Conservation (phyloP, 306 rosid species). For the Malus orientalis region DNA sequence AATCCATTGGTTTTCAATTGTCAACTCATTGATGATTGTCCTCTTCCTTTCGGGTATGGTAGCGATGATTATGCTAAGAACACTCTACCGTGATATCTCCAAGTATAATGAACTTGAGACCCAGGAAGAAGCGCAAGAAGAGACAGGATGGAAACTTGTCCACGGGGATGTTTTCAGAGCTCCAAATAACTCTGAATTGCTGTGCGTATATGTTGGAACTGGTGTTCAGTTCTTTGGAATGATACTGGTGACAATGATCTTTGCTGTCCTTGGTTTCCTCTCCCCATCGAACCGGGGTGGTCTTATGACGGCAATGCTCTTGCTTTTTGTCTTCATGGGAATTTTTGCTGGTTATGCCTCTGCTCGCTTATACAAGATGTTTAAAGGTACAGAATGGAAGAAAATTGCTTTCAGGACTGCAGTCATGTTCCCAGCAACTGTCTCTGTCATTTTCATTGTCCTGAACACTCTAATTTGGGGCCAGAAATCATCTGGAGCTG, state of each 20-base stretch:
- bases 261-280: constrained; percentile 92
- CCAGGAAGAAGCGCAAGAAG: constrained; percentile 99
- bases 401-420: constrained; percentile 75
- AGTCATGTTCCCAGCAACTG: constrained; percentile 64
- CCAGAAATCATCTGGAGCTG: constrained; percentile 96
- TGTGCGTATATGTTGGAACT: constrained; percentile 89
- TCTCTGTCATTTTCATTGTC: constrained; percentile 65
- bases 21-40: constrained; percentile 94
- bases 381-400: constrained; percentile 96
- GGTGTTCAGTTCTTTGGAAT: constrained; percentile 94
- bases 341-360: constrained; percentile 83
- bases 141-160: constrained; percentile 99
- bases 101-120: constrained; percentile 98
- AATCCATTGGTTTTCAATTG: constrained; percentile 96
- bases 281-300: constrained; percentile 99
- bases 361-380: constrained; percentile 84
- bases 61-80: constrained; percentile 98
- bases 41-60: constrained; percentile 99
- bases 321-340: constrained; percentile 98
- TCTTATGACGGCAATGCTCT: constrained; percentile 95
- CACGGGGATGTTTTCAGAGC: constrained; percentile 98
- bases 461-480: constrained; percentile 89
- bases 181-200: constrained; percentile 71
- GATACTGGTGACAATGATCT: constrained; percentile 87
- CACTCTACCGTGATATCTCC: constrained; percentile 92